Percentiles rank a stretch among this genome's conserved stretches.
phyloP scores from a whole-genome alignment of 2,329 filamentous ascomycete species.

The Leptoxyphium fumago region DNA sequence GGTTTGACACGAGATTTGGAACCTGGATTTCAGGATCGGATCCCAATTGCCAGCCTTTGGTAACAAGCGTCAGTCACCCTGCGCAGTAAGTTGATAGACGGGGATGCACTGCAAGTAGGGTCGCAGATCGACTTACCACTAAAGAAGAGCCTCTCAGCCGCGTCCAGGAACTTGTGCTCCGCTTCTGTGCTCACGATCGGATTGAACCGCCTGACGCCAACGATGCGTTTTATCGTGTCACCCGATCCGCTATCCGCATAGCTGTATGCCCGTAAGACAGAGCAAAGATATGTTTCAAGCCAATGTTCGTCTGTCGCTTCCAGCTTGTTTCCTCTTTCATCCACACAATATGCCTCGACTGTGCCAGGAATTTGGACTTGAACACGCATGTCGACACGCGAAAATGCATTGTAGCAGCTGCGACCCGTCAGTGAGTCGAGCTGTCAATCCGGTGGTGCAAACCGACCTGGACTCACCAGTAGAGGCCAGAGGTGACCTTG shows the following conservation, averaged over 20 bases:
- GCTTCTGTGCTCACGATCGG: conserved; percentile 96
- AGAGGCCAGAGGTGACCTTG: conserved; percentile 87
- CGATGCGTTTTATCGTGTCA: conserved; percentile 89
- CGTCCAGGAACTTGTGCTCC: conserved; percentile 88
- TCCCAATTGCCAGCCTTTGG: conserved; percentile 75
- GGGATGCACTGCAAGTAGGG: too few relatives aligned
- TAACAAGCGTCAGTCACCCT: too few relatives aligned
- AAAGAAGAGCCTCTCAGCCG: conserved; percentile 91
- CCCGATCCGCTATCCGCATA: conserved; percentile 94
- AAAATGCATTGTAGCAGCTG: conserved; percentile 97
- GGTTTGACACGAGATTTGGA: conserved; percentile 90
- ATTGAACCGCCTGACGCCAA: conserved; percentile 94
- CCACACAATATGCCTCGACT: conserved; percentile 93
- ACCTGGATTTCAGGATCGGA: conserved; percentile 96
- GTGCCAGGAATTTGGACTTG: conserved; percentile 94
- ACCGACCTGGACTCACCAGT: conserved; percentile 52
- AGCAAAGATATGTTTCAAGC: conserved; percentile 96
- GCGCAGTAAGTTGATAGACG: too few relatives aligned
- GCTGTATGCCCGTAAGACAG: conserved; percentile 82
- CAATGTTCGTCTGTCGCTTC: conserved; percentile 87
- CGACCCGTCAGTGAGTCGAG: neutral
- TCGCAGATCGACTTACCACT: conserved; percentile 43
- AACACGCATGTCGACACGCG: conserved; percentile 92
- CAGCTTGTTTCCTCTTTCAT: conserved; percentile 89
- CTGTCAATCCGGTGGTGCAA: neutral